phyloP scores from a whole-genome alignment of 441 rosid species.

The Breynia disticha region DNA sequence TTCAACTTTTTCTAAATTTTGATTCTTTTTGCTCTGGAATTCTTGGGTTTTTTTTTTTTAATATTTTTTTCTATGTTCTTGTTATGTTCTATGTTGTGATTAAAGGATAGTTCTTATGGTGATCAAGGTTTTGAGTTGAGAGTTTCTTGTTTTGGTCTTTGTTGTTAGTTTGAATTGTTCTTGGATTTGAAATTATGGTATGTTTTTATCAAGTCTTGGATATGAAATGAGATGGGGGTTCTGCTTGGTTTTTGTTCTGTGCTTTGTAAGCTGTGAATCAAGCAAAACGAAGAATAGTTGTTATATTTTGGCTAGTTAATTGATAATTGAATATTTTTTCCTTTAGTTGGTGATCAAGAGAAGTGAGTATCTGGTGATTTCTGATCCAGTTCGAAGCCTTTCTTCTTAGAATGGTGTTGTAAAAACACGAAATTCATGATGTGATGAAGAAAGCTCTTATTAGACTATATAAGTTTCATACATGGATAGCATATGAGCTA shows the following conservation, averaged over 20 bases:
- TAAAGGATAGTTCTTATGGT: slow-evolving; percentile 4
- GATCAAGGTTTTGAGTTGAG: slow-evolving; percentile 2
- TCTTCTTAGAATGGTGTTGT: not conserved
- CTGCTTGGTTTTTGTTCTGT: not conserved
- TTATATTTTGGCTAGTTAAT: not conserved
- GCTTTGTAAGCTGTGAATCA: too few relatives aligned
- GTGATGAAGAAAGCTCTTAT: not conserved
- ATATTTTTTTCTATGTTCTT: not conserved
- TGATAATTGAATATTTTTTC: not conserved
- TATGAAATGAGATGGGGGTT: not conserved
- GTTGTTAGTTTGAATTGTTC: slow-evolving; percentile 1
- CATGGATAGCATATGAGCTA: not conserved
- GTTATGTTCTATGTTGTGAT: not conserved
- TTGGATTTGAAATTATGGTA: not conserved
- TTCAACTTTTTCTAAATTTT: slow-evolving; percentile 9
- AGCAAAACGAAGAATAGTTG: not conserved
- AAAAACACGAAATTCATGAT: not conserved
- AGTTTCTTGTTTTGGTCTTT: slow-evolving; percentile 3
- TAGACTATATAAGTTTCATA: not conserved
- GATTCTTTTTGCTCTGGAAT: slow-evolving; percentile 1
- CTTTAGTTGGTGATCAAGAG: not conserved
- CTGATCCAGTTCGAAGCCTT: not conserved
- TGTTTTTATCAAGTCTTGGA: not conserved
- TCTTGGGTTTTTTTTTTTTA: not conserved
- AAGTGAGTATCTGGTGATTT: not conserved